Evolutionary conservation across 1,284 basidiomycete genomes (phyloP).

Genomic region (Pholiota adiposa): DNA sequence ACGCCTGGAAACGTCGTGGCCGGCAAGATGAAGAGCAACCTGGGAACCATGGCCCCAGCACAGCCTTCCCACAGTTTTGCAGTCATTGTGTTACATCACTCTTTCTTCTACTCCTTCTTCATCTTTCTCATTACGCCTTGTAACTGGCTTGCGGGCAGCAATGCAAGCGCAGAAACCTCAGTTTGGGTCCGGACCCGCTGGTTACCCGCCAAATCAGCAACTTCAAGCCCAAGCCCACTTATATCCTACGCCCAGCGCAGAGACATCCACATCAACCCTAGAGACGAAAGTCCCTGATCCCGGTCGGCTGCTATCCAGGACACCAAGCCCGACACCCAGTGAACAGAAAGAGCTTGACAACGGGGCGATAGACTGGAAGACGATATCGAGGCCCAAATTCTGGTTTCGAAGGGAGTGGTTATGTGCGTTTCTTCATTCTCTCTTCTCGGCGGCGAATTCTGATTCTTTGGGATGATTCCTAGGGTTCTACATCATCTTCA

Average conservation of each 20-base stretch:
- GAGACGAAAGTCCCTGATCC: conserved; percentile 20
- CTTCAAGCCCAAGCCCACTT: conserved; percentile 8
- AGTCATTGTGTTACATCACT: conserved; percentile 8
- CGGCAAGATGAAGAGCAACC: background rate
- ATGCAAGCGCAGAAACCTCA: conserved; percentile 1
- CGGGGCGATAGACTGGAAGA: conserved; percentile 47
- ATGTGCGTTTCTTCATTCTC: conserved; percentile 43
- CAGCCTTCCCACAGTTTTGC: conserved; percentile 12
- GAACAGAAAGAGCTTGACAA: conserved; percentile 50
- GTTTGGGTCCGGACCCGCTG: background rate
- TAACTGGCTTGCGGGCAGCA: conserved; percentile 11
- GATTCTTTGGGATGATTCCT: conserved; percentile 10
- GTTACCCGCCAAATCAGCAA: conserved; percentile 18
- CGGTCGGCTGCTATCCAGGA: conserved; percentile 34
- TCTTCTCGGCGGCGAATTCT: conserved; percentile 9
- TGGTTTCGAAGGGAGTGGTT: conserved; percentile 55
- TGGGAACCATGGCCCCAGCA: conserved; percentile 8
- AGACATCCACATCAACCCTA: conserved; percentile 11
- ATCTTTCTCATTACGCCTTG: conserved; percentile 3
- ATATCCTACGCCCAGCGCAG: conserved; percentile 16
- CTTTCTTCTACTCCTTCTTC: background rate
- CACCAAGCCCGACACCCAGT: conserved; percentile 66
- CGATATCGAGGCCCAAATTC: conserved; percentile 45
- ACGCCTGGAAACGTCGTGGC: conserved; percentile 3
- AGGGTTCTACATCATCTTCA: conserved; percentile 56